Percentiles rank a stretch among this genome's conserved stretches.
Conservation (phyloP, 768 basidiomycete species). For the Rhizopogon roseolus region DNA sequence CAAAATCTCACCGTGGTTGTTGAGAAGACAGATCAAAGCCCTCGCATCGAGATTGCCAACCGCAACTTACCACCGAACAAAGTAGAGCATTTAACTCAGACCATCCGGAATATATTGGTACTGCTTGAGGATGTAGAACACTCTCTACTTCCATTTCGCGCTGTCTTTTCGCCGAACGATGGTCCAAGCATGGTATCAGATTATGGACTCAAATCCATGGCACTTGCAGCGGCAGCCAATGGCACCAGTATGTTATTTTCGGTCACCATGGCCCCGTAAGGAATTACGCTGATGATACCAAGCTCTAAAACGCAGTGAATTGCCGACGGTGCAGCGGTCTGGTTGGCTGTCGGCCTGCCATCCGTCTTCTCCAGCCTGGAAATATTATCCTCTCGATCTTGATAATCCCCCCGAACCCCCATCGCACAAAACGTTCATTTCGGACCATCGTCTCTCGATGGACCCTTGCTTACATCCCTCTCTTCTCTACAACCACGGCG, state of each 20-base stretch:
- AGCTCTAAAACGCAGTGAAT: slow-evolving; percentile 24
- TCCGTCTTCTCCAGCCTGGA: slow-evolving; percentile 20
- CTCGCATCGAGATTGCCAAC: slow-evolving; percentile 11
- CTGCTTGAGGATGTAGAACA: slow-evolving; percentile 23
- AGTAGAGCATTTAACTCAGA: background rate
- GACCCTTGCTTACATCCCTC: slow-evolving; percentile 32
- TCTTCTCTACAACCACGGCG: slow-evolving; percentile 39
- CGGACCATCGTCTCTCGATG: slow-evolving; percentile 31
- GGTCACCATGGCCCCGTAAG: background rate
- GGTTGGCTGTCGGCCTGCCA: slow-evolving; percentile 20
- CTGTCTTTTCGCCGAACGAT: slow-evolving; percentile 26
- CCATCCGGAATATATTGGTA: slow-evolving; percentile 11
- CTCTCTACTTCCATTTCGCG: slow-evolving; percentile 26
- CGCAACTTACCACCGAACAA: slow-evolving; percentile 6
- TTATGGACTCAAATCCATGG: slow-evolving; percentile 18
- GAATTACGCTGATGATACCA: background rate
- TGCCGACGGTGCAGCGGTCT: slow-evolving; percentile 29
- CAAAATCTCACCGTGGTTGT: slow-evolving; percentile 14
- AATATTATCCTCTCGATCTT: slow-evolving; percentile 26
- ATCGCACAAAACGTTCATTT: slow-evolving; percentile 26
- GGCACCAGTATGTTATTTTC: slow-evolving; percentile 17
- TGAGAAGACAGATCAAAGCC: slow-evolving; percentile 10
- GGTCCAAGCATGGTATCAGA: slow-evolving; percentile 22
- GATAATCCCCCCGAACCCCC: background rate
- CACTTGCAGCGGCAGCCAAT: slow-evolving; percentile 21